Base-by-base conservation (phyloP, 169 alveolate species). In the Plasmodium coatneyi region DNA sequence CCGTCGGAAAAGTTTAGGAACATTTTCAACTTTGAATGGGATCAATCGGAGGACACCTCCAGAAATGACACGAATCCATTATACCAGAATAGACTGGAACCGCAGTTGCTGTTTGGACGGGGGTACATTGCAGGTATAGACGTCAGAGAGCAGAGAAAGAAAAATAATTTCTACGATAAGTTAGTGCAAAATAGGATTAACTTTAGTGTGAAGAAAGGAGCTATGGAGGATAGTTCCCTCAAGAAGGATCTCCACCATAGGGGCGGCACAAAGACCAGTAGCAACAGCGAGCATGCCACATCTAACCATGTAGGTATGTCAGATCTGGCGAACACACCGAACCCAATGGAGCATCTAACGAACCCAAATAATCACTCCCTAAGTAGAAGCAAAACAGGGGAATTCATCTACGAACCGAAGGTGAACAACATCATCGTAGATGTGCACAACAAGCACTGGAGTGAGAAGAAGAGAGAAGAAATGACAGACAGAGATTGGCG, bases 401-500 rank as follows among this genome's bases (percentile, higher is more conserved):
- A 91, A 91, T 76, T 74, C 72, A 91, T 91, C 36, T 91, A 83
- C 39, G 92, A 91, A 74, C 92, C 93, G 0, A 82, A 82, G 56
- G 71, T 82, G 52, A 83, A 87, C n/a, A 80, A 93, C n/a, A 87
- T 80, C 71, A 93, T 90, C 28, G 25, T 32, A 54, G 97, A 94
- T 5, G 83, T 71, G 3, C 56, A 56, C n/a, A 70, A 92, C 80
- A 97, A 96, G n/a, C 98, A 97, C 83, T 97, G 98, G 99, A 95
- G 98, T n/a, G 94, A 96, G 87, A 98, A 98, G 96, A 92, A 93
- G 76, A 74, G 96, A 34, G 96, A 82, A 25, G 97, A 97, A 54
- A 98, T 99, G 99, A 96, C 98, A 7, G 99, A 97, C 71, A 96
- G 99, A 81, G 99, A 98, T 92, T 99, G 99, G 99, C 95, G 98